Evolutionary conservation across 495 filamentous ascomycete genomes (phyloP).

Genomic region (Penicillium ochrochloron): DNA sequence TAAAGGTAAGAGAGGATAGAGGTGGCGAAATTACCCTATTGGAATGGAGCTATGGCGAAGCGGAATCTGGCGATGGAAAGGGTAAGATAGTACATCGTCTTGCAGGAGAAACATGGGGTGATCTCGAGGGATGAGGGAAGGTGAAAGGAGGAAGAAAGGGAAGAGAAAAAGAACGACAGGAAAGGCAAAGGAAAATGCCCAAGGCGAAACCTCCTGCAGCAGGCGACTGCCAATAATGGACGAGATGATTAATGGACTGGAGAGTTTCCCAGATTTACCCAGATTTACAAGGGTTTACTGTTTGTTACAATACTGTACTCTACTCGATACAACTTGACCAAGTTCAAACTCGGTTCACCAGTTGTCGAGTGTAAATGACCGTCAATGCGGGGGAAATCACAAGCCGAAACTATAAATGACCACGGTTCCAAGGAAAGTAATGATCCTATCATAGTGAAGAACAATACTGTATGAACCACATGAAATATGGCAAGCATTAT

Average conservation of each 20-base stretch:
- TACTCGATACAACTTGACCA: neutral
- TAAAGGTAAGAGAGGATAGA: constrained; percentile 7
- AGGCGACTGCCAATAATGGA: neutral
- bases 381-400: constrained; percentile 15
- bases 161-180: constrained; percentile 11
- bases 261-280: no score
- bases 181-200: neutral
- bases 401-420: constrained; percentile 6
- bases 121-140: constrained; percentile 16
- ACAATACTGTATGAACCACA: neutral
- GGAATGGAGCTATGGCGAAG: constrained; percentile 33
- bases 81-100: constrained; percentile 40
- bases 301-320: neutral
- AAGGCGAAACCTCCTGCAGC: neutral
- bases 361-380: constrained; percentile 4
- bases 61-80: constrained; percentile 21
- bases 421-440: neutral
- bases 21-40: constrained; percentile 32
- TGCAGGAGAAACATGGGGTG: constrained; percentile 21
- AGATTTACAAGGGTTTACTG: neutral
- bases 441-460: neutral
- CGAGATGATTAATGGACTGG: constrained; percentile 1
- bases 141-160: constrained; percentile 6
- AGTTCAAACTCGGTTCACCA: neutral
- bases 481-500: constrained; percentile 1